Evolutionary conservation across 169 alveolate species (phyloP).

Genomic region (Plasmodium inui): DNA sequence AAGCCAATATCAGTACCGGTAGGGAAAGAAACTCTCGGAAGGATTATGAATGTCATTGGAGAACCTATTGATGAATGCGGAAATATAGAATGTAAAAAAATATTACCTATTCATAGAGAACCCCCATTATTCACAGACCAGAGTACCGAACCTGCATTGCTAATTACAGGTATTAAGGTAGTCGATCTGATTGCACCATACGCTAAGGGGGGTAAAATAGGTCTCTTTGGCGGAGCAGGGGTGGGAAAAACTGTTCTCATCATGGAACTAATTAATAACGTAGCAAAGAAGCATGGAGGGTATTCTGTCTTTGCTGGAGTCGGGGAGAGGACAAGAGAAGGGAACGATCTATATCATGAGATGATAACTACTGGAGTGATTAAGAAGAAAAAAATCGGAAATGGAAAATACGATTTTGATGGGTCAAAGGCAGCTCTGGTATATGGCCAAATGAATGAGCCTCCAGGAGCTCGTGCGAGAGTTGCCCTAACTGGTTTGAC

Average conservation of each 20-base stretch:
- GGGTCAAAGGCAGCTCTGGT: constrained; percentile 98
- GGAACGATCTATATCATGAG: constrained; percentile 98
- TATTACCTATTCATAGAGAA: constrained; percentile 94
- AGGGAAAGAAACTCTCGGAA: constrained; percentile 91
- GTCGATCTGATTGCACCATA: constrained; percentile 97
- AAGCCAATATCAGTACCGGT: constrained; percentile 96
- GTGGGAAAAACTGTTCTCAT: constrained; percentile 99
- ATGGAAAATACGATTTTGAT: constrained; percentile 84
- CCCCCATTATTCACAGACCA: constrained; percentile 97
- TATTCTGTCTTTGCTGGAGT: constrained; percentile 99
- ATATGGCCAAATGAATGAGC: constrained; percentile 99
- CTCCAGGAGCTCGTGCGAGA: constrained; percentile 99
- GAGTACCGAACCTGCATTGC: constrained; percentile 93
- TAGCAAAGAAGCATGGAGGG: constrained; percentile 98
- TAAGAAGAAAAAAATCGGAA: constrained; percentile 80
- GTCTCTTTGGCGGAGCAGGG: constrained; percentile 99
- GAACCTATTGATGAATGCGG: constrained; percentile 99
- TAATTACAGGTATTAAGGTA: constrained; percentile 95
- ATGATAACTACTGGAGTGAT: constrained; percentile 94
- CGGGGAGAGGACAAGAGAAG: constrained; percentile 99
- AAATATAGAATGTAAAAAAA: constrained; percentile 89
- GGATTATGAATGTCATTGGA: constrained; percentile 98
- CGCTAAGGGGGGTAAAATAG: constrained; percentile 99
- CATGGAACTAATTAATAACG: constrained; percentile 97
- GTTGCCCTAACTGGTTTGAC: constrained; percentile 98